Evolutionary conservation across 1,284 basidiomycete species (phyloP).

Genomic region (Ustilago bromivora): DNA sequence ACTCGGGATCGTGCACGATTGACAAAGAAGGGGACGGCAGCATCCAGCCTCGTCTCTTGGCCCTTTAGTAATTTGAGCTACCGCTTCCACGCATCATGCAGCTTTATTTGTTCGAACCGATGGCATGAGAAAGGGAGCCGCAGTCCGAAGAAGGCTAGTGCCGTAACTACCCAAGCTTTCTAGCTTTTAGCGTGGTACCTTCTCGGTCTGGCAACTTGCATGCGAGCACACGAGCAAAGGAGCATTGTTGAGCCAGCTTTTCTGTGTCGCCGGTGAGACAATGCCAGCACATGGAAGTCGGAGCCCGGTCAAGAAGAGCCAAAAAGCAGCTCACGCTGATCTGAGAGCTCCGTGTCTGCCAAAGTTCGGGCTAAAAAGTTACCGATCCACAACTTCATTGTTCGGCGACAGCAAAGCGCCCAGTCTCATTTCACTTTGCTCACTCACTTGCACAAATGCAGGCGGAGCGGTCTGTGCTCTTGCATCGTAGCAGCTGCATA

Average conservation of each 20-base stretch:
- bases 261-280: background rate
- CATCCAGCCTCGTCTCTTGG: background rate
- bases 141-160: background rate
- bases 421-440: background rate
- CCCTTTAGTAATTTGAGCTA: background rate
- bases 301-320: background rate
- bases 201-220: background rate
- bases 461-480: background rate
- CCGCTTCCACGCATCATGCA: background rate
- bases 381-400: slow-evolving; percentile 10
- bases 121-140: background rate
- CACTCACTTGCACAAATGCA: background rate
- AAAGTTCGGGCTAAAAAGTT: background rate
- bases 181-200: slow-evolving; percentile 4
- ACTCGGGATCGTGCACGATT: slow-evolving; percentile 8
- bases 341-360: background rate
- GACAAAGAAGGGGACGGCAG: background rate
- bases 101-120: slow-evolving; percentile 2
- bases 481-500: background rate
- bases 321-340: background rate
- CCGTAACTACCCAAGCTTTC: background rate
- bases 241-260: background rate
- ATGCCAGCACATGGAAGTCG: background rate
- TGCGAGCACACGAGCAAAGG: background rate
- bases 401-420: background rate